These are phyloP conservation scores for Platanthera guangdongensis DNA, from an alignment of 106 monocot species.

Conservation along the genomic window DNA sequence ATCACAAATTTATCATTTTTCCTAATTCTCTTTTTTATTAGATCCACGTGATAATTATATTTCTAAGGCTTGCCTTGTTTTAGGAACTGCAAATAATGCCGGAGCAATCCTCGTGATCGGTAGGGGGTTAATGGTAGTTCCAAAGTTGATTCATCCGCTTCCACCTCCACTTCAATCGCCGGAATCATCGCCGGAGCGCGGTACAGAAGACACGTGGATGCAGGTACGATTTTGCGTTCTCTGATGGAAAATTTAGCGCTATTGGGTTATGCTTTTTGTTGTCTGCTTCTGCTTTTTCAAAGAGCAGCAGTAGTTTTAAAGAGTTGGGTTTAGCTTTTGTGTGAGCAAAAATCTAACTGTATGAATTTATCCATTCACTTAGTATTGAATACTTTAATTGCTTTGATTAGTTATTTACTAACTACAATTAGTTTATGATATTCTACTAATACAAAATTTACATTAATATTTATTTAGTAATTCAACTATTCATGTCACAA, in stretches of 20 bases:
- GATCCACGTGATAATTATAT: background rate
- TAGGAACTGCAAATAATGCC: constrained; percentile 96
- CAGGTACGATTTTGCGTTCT: constrained; percentile 40
- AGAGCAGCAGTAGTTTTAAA: no score
- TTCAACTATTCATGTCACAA: no score
- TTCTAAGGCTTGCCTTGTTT: constrained; percentile 12
- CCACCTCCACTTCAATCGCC: constrained; percentile 94
- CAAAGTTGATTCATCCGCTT: constrained; percentile 96
- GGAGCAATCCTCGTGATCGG: constrained; percentile 95
- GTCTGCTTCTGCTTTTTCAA: no score
- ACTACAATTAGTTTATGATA: no score
- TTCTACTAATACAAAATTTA: no score
- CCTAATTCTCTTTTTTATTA: background rate
- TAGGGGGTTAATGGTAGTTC: constrained; percentile 89
- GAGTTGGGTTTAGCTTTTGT: no score
- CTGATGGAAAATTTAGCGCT: background rate
- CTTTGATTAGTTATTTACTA: no score
- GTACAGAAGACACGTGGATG: constrained; percentile 82
- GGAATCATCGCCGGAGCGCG: constrained; percentile 82
- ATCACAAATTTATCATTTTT: background rate
- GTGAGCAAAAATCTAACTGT: no score
- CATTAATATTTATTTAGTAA: no score
- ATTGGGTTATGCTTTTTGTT: no score
- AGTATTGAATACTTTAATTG: background rate
- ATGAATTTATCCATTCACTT: no score